Evolutionary conservation across 1,284 basidiomycete genomes (phyloP).

Genomic region (Sanguinoderma infundibulare): DNA sequence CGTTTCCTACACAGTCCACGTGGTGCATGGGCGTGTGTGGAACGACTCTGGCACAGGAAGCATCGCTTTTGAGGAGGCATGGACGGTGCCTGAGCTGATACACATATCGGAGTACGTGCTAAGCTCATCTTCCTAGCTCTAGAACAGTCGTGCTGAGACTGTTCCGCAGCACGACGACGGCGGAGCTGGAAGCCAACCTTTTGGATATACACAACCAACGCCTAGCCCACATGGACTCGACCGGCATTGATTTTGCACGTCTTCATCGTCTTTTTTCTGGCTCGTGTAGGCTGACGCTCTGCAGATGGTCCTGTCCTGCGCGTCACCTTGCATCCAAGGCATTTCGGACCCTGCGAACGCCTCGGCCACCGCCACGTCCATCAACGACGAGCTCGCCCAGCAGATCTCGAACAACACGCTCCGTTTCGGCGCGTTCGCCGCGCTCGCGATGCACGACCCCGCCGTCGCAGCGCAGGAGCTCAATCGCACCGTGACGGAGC

Average conservation of each 20-base stretch:
- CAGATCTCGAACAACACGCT: constrained; percentile 3
- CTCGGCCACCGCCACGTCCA: not conserved
- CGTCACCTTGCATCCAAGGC: not conserved
- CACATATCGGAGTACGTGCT: not conserved
- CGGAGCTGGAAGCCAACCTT: not conserved
- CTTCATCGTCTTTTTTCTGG: no score
- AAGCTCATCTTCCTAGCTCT: no score
- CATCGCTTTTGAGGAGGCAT: not conserved
- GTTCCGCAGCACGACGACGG: not conserved
- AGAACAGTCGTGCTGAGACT: not conserved
- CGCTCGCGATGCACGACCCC: constrained; percentile 51
- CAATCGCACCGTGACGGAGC: constrained; percentile 43
- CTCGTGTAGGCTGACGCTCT: not conserved
- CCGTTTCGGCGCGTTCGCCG: constrained; percentile 44
- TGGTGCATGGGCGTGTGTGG: not conserved
- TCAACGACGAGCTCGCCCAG: not conserved
- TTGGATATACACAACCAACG: constrained; percentile 3
- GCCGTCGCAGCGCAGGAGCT: constrained; percentile 45
- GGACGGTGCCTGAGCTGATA: not conserved
- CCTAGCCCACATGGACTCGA: not conserved
- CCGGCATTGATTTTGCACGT: not conserved
- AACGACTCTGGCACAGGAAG: constrained; percentile 1
- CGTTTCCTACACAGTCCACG: not conserved
- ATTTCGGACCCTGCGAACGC: not conserved
- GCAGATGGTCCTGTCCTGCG: constrained; percentile 1